A percentile compares a stretch with the other conserved stretches of the same genome.
Conservation (phyloP, 441 rosid genomes). For the Theobroma grandiflorum region DNA sequence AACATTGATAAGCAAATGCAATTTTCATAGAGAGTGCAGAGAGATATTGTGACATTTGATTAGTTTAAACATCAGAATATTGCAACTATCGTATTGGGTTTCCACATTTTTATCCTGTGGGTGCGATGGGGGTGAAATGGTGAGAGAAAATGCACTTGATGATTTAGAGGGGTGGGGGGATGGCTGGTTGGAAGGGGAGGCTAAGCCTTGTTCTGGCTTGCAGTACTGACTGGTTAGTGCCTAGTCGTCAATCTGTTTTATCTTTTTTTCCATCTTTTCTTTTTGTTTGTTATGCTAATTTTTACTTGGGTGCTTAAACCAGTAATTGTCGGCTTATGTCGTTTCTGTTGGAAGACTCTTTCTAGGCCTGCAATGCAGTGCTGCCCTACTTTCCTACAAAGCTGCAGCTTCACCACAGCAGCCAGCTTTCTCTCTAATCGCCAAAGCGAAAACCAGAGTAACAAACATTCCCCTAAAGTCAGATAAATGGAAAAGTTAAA, state of each 20-base stretch:
- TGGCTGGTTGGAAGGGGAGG: not conserved
- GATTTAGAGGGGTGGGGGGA: not conserved
- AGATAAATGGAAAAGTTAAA: conserved; percentile 22
- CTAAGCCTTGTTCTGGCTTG: not conserved
- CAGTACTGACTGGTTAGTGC: not conserved
- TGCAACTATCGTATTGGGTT: too few relatives aligned
- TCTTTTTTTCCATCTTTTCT: not conserved
- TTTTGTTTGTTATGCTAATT: not conserved
- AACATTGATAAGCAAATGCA: not conserved
- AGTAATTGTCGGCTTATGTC: conserved; percentile 19
- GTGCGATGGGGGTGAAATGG: not conserved
- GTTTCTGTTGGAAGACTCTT: conserved; percentile 2
- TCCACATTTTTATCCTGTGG: not conserved
- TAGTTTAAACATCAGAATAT: too few relatives aligned
- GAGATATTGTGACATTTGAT: too few relatives aligned
- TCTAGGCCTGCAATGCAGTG: conserved; percentile 18
- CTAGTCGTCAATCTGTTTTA: not conserved
- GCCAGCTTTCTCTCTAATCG: not conserved
- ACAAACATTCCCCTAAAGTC: conserved; percentile 26
- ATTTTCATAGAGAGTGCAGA: not conserved
- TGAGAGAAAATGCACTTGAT: not conserved
- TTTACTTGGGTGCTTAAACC: not conserved
- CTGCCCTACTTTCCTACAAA: conserved; percentile 11
- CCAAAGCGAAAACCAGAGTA: conserved; percentile 8
- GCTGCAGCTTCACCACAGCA: conserved; percentile 8